Base-by-base conservation (phyloP, 2,329 filamentous ascomycete genomes). In the Sphaceloma murrayae region DNA sequence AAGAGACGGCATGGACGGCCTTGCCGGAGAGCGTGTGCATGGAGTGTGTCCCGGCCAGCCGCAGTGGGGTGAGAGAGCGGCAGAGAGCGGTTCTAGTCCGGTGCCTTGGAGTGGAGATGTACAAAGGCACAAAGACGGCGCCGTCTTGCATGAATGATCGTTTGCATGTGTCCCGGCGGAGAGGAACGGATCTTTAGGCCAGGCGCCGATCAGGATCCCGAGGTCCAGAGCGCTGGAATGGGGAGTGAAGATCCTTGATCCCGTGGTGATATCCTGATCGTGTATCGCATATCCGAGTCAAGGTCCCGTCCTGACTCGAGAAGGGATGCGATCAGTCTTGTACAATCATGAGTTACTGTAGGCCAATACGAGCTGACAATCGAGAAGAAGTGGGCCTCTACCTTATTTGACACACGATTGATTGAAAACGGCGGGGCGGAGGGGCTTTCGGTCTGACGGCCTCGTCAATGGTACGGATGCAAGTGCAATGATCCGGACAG, bases 391-490 rank as follows among this genome's bases (percentile, higher is more conserved):
- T 27, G n/a, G n/a, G n/a, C n/a, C n/a, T n/a, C n/a, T n/a, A n/a
- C n/a, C n/a, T n/a, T n/a, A n/a, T n/a, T n/a, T n/a, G n/a, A n/a
- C n/a, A n/a, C n/a, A 4, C 5, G 21, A 29, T 40, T 40, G 36
- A 40, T 40, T 29, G 36, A 40, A 40, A 40, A 40, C 36, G 36
- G 24, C 24, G 24, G 24, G 24, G 24, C 24, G 6, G 24, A 27
- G 36, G 36, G 10, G 5, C 18, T 40, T 40, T 27, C 21, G 29
- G 33, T 36, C 18, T 40, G 36, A 40, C 36, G 36, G 36, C 36
- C 29, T 40, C 36, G 29, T 13, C 36, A 27, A 14, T 40, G 36
- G 36, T 24, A 27, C 36, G 36, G 36, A 40, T 40, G 36, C 36
- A 29, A 16, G 21, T 13, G n/a, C 16, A 14, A 18, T 22, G 36